Evolutionary conservation across 2,329 filamentous ascomycete species (phyloP).

Genomic region (Coniella vitis): DNA sequence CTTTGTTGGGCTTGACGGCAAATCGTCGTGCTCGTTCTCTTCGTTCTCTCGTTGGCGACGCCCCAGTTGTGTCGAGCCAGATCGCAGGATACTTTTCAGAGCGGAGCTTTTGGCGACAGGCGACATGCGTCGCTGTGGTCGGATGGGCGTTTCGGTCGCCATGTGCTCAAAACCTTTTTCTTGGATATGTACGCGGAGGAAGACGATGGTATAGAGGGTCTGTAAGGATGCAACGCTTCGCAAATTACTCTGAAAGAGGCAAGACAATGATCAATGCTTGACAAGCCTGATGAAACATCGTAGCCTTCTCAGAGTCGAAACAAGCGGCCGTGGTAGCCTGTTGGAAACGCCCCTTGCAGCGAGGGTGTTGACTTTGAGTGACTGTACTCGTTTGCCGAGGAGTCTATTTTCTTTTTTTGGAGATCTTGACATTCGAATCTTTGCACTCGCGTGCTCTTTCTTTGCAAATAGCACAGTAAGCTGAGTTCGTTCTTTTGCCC

Average conservation of each 20-base stretch:
- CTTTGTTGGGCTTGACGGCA: constrained; percentile 40
- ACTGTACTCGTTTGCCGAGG: not conserved
- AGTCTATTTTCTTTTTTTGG: not conserved
- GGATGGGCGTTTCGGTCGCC: constrained; percentile 14
- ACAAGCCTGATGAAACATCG: constrained; percentile 7
- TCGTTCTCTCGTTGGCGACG: constrained; percentile 21
- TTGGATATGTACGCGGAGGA: not conserved
- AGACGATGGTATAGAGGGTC: constrained; percentile 1
- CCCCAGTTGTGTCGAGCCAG: constrained; percentile 5
- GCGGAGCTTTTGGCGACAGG: constrained; percentile 13
- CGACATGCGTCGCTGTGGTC: constrained; percentile 11
- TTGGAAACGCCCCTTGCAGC: not conserved
- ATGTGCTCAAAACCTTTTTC: constrained; percentile 1
- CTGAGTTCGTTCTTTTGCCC: not conserved
- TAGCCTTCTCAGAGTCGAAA: constrained; percentile 2
- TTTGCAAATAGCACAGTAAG: not conserved
- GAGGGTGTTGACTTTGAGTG: not conserved
- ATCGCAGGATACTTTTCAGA: constrained; percentile 9
- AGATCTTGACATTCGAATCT: too few relatives aligned
- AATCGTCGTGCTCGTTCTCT: constrained; percentile 30
- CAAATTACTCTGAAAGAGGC: not conserved
- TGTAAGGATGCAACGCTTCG: not conserved
- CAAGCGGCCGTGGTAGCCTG: not conserved
- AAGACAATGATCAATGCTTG: not conserved
- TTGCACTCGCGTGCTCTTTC: not conserved